These are phyloP conservation scores for Orbilia javanica DNA, from an alignment of 2,329 filamentous ascomycete species.

Conservation along the genomic window DNA sequence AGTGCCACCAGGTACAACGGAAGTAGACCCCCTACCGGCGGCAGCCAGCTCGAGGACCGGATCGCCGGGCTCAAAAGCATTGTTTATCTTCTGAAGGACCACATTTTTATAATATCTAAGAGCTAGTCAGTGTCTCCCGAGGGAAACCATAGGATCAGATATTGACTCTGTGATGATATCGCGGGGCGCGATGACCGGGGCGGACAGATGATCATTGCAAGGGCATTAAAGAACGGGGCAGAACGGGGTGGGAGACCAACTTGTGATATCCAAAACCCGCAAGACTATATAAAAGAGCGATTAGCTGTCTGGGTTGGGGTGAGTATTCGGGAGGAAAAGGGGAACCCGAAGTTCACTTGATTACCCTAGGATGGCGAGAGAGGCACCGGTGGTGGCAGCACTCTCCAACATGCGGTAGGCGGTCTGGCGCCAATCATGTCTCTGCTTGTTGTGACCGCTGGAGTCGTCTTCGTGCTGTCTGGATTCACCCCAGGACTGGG, in stretches of 20 bases:
- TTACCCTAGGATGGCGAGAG: conserved; percentile 77
- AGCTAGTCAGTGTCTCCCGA: conserved; percentile 68
- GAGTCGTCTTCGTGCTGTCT: conserved; percentile 29
- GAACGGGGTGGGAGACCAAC: conserved; percentile 64
- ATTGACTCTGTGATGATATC: conserved; percentile 5
- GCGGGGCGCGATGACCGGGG: background rate
- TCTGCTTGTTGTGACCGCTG: background rate
- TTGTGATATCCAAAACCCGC: conserved; percentile 84
- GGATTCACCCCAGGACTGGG: conserved; percentile 59
- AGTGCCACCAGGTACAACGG: conserved; percentile 48
- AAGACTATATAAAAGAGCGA: conserved; percentile 61
- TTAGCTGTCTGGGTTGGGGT: conserved; percentile 1
- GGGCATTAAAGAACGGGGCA: background rate
- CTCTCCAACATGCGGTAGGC: conserved; percentile 77
- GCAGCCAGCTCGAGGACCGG: conserved; percentile 86
- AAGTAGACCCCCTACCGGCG: conserved; percentile 52
- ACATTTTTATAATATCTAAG: conserved; percentile 81
- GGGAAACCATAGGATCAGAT: conserved; percentile 49
- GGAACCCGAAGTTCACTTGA: background rate
- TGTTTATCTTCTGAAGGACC: conserved; percentile 91
- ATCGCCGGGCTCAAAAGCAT: conserved; percentile 91
- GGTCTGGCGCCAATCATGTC: conserved; percentile 62
- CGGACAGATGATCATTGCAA: background rate
- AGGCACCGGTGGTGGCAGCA: conserved; percentile 80
- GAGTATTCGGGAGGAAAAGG: background rate